Base-by-base conservation (phyloP, 768 basidiomycete species). In the Mycena sanguinolenta region DNA sequence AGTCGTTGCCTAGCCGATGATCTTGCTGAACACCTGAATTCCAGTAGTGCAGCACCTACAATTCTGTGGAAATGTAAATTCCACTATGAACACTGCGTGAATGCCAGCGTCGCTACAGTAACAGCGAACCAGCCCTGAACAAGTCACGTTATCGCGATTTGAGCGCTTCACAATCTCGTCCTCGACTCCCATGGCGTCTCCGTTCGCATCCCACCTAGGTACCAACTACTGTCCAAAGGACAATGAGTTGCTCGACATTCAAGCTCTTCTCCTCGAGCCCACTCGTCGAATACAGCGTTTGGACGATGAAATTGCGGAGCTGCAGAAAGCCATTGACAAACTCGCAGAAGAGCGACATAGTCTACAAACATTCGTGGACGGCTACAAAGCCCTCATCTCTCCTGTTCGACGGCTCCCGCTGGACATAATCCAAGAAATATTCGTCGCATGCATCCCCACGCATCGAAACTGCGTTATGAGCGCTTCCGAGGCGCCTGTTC, bases 391-490 rank as follows among this genome's bases (percentile, higher is more conserved):
- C 16, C 65, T 67, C 14, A 23, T 60, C 17, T 66, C 65, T 0
- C 65, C 65, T 32, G 10, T 25, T 2, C 50, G 66, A 2, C 38
- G 49, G 12, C 36, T 61, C 1, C 70, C 65, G 0, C 44, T 50
- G 25, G 70, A 71, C 10, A 36, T 63, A 17, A 30, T 72, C 38
- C 28, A 58, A 17, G 70, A 67, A 16, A 67, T 71, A 23, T 72
- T 68, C 42, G 27, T 68, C 14, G 63, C 67, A 23, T 72, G 70
- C 49, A 25, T 72, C 2, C 66, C 71, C 2, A 65, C 57, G 3
- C 50, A 72, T 23, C 57, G 67, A 4, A 67, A 67, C 25, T 67
- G 61, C 38, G 70, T 63, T 19, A 67, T 69, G 61, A 65, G 58
- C 42, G 60, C 60, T 4, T 32, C 38, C 0, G 68, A 67, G 27